phyloP scores from a whole-genome alignment of 805 yeast species.

The Sporopachydermia lactativora region DNA sequence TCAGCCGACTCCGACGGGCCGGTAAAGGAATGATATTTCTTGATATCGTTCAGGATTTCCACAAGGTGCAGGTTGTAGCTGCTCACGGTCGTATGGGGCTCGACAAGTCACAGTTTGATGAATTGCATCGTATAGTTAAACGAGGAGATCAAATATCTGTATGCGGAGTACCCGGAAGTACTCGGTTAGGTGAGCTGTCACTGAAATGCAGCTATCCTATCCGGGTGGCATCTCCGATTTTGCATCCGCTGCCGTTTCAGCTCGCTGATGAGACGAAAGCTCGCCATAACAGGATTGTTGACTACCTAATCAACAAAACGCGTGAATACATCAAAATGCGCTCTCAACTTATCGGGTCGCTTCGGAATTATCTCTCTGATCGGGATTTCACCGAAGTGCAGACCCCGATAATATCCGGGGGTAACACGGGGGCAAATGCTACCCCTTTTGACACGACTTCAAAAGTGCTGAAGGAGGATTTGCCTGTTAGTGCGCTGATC shows the following conservation, averaged over 20 bases:
- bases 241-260: constrained; percentile 56
- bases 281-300: constrained; percentile 56
- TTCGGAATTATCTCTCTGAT: constrained; percentile 42
- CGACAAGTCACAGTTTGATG: constrained; percentile 27
- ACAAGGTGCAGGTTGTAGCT: constrained; percentile 46
- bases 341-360: constrained; percentile 34
- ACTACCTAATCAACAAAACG: constrained; percentile 50
- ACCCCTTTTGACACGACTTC: constrained; percentile 56
- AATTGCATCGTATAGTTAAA: constrained; percentile 27
- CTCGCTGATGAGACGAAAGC: constrained; percentile 41
- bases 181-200: constrained; percentile 70
- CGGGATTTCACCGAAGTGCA: constrained; percentile 65
- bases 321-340: constrained; percentile 35
- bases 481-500: constrained; percentile 15
- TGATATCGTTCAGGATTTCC: constrained; percentile 50
- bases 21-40: constrained; percentile 59
- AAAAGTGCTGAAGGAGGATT: constrained; percentile 5
- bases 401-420: constrained; percentile 67
- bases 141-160: constrained; percentile 63
- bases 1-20: constrained; percentile 41
- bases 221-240: constrained; percentile 47
- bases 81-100: constrained; percentile 33
- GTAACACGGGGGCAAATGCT: constrained; percentile 80
- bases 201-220: constrained; percentile 40
- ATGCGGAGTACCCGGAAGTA: constrained; percentile 57